Percentiles rank a stretch among this genome's conserved stretches.
phyloP scores from a whole-genome alignment of 208 protist genomes.

The Leishmania arabica region DNA sequence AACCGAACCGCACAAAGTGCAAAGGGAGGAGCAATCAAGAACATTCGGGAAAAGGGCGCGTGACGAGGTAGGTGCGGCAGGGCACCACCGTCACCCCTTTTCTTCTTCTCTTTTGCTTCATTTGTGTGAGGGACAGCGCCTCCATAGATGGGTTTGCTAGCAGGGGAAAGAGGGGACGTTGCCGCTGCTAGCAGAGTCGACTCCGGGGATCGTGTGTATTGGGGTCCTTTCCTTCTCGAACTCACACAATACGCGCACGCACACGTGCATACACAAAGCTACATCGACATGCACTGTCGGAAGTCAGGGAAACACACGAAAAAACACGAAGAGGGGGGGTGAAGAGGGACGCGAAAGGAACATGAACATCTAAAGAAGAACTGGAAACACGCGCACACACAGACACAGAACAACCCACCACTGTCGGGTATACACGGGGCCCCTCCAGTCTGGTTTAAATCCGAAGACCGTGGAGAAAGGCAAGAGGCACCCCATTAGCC shows the following conservation, averaged over 20 bases:
- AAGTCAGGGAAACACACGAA: neutral
- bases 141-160: neutral
- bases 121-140: neutral
- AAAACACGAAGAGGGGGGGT: neutral
- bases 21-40: constrained; percentile 6
- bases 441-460: neutral
- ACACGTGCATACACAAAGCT: neutral
- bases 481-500: neutral
- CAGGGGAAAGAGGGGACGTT: neutral
- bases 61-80: neutral
- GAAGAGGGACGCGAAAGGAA: neutral
- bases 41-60: neutral
- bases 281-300: neutral
- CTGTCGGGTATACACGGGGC: neutral
- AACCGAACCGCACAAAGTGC: neutral
- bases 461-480: neutral
- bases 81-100: neutral
- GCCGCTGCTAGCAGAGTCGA: neutral
- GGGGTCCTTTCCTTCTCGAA: too few species aligned
- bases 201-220: neutral
- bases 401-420: neutral
- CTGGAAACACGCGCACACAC: neutral
- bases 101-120: neutral
- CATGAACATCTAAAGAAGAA: neutral
- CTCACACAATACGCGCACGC: neutral